Conservation (phyloP, 1,284 basidiomycete genomes). For the Trametes hirsuta region DNA sequence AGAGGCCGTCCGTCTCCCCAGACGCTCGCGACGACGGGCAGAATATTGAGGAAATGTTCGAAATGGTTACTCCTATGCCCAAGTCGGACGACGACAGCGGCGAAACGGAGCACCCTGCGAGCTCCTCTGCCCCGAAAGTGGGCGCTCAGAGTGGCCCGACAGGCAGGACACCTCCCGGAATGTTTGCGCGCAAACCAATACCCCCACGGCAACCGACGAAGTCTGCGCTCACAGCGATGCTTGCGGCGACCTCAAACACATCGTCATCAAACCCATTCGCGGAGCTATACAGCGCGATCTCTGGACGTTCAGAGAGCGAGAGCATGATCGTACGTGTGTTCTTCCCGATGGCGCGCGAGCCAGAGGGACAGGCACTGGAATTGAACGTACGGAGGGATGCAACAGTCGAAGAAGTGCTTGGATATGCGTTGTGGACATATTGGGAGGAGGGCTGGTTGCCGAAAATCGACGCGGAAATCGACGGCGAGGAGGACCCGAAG, state of each 20-base stretch:
- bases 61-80: slow-evolving; percentile 45
- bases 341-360: slow-evolving; percentile 83
- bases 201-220: slow-evolving; percentile 41
- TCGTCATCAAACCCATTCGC: slow-evolving; percentile 80
- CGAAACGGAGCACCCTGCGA: slow-evolving; percentile 4
- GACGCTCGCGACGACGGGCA: slow-evolving; percentile 30
- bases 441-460: slow-evolving; percentile 89
- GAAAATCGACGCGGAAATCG: slow-evolving; percentile 68
- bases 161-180: slow-evolving; percentile 23
- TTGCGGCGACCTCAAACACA: slow-evolving; percentile 56
- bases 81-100: slow-evolving; percentile 19
- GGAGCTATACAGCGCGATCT: slow-evolving; percentile 80
- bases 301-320: slow-evolving; percentile 68
- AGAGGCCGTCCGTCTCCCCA: slow-evolving; percentile 28
- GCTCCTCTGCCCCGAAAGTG: not conserved
- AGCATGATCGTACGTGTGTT: slow-evolving; percentile 78
- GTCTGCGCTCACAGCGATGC: slow-evolving; percentile 69
- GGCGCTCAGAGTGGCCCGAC: slow-evolving; percentile 19
- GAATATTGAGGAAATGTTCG: slow-evolving; percentile 45
- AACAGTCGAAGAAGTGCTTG: slow-evolving; percentile 94
- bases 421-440: slow-evolving; percentile 89
- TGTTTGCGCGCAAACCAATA: slow-evolving; percentile 58
- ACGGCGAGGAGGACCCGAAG: slow-evolving; percentile 64
- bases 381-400: slow-evolving; percentile 86
- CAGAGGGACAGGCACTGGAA: slow-evolving; percentile 58